Evolutionary conservation across 345 rosid species (phyloP), one percentile per base, ranked within the genome.

Genomic region (Eucalyptus pumila): DNA sequence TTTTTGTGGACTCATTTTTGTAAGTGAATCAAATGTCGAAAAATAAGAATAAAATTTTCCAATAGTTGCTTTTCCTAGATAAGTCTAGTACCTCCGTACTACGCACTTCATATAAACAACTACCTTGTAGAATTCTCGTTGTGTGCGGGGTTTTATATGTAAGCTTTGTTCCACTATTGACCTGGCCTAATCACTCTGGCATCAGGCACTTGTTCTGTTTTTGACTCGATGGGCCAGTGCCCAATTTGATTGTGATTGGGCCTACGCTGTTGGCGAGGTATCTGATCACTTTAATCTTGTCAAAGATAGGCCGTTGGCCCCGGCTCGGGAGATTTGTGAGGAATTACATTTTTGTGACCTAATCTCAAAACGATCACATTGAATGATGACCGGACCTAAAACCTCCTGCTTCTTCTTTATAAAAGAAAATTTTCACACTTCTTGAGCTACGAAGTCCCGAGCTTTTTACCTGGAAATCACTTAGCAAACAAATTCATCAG

Each of bases 1-100:
- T 34, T 34, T 17, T 16, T 9, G 7, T 34, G 12, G 37, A 69
- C 13, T 34, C 80, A 69, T 69, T 34, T 69, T 69, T 11, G 4
- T 9, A 34, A 17, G 44, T 4, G 3, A 9, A 34, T 11, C 26
- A 34, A 3, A 17, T 23, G 24, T 9, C 0, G 3, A 6, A 8
- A 69, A 34, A 17, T 69, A 23, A 69, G 4, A 16, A 67, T 9
- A 16, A 8, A 8, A 17, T 5, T 2, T 72, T 72, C 10, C 44
- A 21, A 34, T 34, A 37, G 45, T 72, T 19, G 19, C 26, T 34
- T 34, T 34, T 72, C 26, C 14, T 11, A 34, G 5, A 6, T 11
- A 9, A 72, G 81, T 72, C 44, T 4, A 21, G 81, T 34, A 2
- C 21, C 44, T 34, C 11, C 17, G 42, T 67, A 32, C 5, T 69